Percentiles rank a stretch among this genome's conserved stretches.
Conservation (phyloP, 805 yeast species). For the Spathaspora hagerdaliae region DNA sequence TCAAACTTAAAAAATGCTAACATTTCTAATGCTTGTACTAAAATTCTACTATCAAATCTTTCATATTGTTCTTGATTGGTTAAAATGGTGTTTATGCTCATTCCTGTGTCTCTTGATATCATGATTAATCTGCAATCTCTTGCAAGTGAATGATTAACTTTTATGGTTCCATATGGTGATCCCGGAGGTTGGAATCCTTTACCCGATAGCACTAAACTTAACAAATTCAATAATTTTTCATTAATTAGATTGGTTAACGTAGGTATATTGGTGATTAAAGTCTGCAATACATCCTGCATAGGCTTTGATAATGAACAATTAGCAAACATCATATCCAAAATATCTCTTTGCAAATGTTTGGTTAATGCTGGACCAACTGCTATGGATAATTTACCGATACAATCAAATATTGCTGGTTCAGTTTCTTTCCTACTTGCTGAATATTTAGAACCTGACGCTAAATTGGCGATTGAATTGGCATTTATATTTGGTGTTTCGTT, state of each 20-base stretch:
- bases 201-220: slow-evolving; percentile 78
- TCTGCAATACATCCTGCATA: slow-evolving; percentile 70
- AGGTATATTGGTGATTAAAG: slow-evolving; percentile 69
- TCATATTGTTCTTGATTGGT: slow-evolving; percentile 29
- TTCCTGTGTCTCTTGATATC: slow-evolving; percentile 65
- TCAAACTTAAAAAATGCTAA: slow-evolving; percentile 70
- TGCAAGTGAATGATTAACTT: slow-evolving; percentile 63
- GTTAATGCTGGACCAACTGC: slow-evolving; percentile 94
- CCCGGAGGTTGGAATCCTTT: slow-evolving; percentile 81
- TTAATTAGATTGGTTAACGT: slow-evolving; percentile 73
- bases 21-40: slow-evolving; percentile 77
- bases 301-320: slow-evolving; percentile 81
- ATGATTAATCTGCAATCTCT: slow-evolving; percentile 72
- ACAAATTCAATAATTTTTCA: slow-evolving; percentile 62
- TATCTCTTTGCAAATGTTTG: slow-evolving; percentile 78
- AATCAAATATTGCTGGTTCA: slow-evolving; percentile 83
- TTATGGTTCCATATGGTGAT: slow-evolving; percentile 62
- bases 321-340: slow-evolving; percentile 68
- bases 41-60: slow-evolving; percentile 40
- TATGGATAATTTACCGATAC: slow-evolving; percentile 78
- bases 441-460: slow-evolving; percentile 42
- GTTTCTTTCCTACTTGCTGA: slow-evolving; percentile 61
- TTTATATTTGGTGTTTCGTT: slow-evolving; percentile 4
- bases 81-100: slow-evolving; percentile 30
- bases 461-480: slow-evolving; percentile 4